A percentile compares a stretch with the other conserved stretches of the same genome.
Conservation (phyloP, 1,284 basidiomycete genomes). For the Caloboletus firmus region DNA sequence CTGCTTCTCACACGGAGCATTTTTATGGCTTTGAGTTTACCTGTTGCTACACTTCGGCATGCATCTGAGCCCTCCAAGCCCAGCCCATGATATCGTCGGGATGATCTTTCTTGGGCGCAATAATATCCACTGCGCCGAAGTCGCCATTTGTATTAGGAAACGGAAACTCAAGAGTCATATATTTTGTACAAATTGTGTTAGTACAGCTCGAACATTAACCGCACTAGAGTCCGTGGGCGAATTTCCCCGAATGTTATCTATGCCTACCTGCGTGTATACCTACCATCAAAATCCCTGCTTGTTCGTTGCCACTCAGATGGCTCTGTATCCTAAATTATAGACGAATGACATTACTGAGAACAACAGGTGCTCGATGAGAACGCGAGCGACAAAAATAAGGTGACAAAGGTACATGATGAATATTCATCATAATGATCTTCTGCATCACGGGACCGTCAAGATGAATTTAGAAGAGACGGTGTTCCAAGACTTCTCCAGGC, state of each 20-base stretch:
- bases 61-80: constrained; percentile 7
- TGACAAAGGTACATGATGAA: background rate
- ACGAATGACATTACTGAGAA: constrained; percentile 8
- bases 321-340: background rate
- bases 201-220: background rate
- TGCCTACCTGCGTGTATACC: background rate
- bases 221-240: constrained; percentile 6
- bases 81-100: background rate
- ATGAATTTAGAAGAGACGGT: constrained; percentile 30
- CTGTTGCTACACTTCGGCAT: background rate
- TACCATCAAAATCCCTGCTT: background rate
- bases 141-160: constrained; percentile 1
- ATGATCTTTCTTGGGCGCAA: constrained; percentile 1
- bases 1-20: constrained; percentile 5
- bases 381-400: background rate
- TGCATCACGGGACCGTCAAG: background rate
- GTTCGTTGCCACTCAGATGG: background rate
- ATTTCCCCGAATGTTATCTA: constrained; percentile 1
- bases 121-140: constrained; percentile 2
- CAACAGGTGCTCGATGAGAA: background rate
- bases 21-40: background rate
- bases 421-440: background rate
- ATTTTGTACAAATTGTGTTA: background rate
- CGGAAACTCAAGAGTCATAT: background rate
- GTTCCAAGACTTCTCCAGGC: constrained; percentile 62